These are phyloP conservation scores for Maudiozyma pseudohumilis DNA, from an alignment of 805 yeast species.

Conservation along the genomic window DNA sequence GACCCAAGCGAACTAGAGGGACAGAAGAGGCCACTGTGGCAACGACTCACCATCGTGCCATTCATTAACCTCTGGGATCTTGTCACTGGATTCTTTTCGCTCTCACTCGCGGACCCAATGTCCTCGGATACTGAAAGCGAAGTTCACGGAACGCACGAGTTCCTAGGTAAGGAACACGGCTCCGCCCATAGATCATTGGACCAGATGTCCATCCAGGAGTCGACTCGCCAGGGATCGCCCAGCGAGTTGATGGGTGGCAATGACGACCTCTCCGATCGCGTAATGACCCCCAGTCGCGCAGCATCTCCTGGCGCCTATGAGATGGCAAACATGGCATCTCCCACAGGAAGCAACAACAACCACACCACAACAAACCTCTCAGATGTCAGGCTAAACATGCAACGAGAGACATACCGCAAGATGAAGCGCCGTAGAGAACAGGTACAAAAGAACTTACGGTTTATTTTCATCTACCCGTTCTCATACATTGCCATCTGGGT, in stretches of 20 bases:
- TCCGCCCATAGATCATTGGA: no score
- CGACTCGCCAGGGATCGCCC: no score
- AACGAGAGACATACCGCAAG: slow-evolving; percentile 48
- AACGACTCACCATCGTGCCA: neutral
- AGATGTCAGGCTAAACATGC: slow-evolving; percentile 33
- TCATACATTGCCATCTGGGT: slow-evolving; percentile 76
- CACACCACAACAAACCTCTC: slow-evolving; percentile 3
- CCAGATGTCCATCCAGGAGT: no score
- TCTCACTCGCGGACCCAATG: slow-evolving; percentile 15
- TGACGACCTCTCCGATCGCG: no score
- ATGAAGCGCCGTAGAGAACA: slow-evolving; percentile 54
- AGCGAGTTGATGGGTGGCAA: no score
- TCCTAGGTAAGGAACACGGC: neutral
- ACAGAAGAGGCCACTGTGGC: neutral
- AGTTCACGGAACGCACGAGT: no score
- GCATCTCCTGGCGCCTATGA: neutral
- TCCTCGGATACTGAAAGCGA: slow-evolving; percentile 3
- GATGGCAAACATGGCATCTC: neutral
- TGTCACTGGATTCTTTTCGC: slow-evolving; percentile 14
- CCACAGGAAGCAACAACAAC: neutral
- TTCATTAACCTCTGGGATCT: neutral
- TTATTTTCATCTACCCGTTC: slow-evolving; percentile 74
- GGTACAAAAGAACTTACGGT: slow-evolving; percentile 68
- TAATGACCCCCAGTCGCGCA: neutral
- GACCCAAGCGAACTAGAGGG: neutral